Percentiles rank a stretch among this genome's conserved stretches.
Conservation (phyloP, 192 early-diverging fungal genomes). For the Backusella circina region DNA sequence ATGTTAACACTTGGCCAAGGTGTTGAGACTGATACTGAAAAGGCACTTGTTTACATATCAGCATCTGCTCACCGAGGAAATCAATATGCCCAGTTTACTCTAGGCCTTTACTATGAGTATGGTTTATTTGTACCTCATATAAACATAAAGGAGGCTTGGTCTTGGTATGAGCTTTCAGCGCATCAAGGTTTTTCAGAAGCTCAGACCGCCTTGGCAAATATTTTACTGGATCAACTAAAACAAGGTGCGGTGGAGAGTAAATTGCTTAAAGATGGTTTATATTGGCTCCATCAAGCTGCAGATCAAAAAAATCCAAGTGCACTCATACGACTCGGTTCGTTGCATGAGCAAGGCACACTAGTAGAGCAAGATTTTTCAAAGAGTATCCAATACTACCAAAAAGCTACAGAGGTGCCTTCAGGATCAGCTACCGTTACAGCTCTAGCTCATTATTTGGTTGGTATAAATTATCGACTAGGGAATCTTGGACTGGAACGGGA, state of each 20-base stretch:
- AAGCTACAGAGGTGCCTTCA: neutral
- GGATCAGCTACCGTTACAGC: neutral
- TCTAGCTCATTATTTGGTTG: slow-evolving; percentile 28
- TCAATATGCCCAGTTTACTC: slow-evolving; percentile 20
- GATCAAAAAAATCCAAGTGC: slow-evolving; percentile 22
- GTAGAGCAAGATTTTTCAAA: slow-evolving; percentile 14
- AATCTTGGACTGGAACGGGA: neutral
- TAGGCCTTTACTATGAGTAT: slow-evolving; percentile 24
- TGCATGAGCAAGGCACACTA: slow-evolving; percentile 24
- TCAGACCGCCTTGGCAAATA: slow-evolving; percentile 22
- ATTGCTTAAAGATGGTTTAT: neutral
- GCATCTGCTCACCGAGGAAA: neutral
- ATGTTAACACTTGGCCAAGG: slow-evolving; percentile 18
- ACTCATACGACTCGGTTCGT: slow-evolving; percentile 27
- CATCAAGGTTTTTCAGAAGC: slow-evolving; percentile 23
- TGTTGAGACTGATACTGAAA: slow-evolving; percentile 6
- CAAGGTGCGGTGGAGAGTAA: neutral
- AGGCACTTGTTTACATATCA: slow-evolving; percentile 10
- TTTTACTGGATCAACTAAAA: slow-evolving; percentile 16
- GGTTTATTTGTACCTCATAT: slow-evolving; percentile 4
- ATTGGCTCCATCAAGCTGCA: neutral
- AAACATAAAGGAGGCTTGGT: neutral
- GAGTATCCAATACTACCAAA: slow-evolving; percentile 22
- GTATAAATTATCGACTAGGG: slow-evolving; percentile 20
- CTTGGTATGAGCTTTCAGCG: slow-evolving; percentile 18